Base-by-base conservation (phyloP, 495 filamentous ascomycete species). In the Astrothelium subdiscretum region DNA sequence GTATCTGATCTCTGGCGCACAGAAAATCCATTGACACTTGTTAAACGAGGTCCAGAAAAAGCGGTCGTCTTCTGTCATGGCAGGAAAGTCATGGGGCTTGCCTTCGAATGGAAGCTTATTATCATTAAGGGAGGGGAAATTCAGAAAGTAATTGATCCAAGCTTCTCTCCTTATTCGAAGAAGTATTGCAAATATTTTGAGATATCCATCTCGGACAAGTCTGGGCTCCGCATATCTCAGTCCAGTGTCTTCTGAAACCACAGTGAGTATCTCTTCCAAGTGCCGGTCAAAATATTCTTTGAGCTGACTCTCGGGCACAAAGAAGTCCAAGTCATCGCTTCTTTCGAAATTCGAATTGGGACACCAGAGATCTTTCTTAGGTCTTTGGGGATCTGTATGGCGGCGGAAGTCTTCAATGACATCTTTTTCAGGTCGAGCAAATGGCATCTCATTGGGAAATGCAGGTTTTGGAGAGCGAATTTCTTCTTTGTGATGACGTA, bases 131-230 rank as follows among this genome's bases (percentile, higher is more conserved):
- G 48, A 54, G 20, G 48, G 48, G 24, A 54, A 54, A 29, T 54
- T 26, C 20, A 54, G 8, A 20, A 54, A 54, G 15, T 54, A 29
- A 10, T 11, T 20, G 15, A 54, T 54, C 48, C 48, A 54, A 29
- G 22, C 24, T 54, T 54, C 48, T 20, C 24, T 54, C 22, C 24
- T 54, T 26, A 54, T 54, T 29, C 48, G 48, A 27, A 54, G 48
- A 29, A 54, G 48, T 54, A 54, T 54, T 29, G 48, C 48, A 29
- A 54, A 54, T 54, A 54, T 54, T 29, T 54, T 54, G 48, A 54
- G 22, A 15, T 54, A 54, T 3, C 48, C 48, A 2, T 54, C 48
- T 54, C 48, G 48, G 24, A 54, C 29, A 26, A 27, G 20, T 54
- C 24, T 29, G 8, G 48, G 48, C 48, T 54, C 48, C 6, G 29